Conservation (phyloP, 805 yeast genomes). For the Candida ponderosae region DNA sequence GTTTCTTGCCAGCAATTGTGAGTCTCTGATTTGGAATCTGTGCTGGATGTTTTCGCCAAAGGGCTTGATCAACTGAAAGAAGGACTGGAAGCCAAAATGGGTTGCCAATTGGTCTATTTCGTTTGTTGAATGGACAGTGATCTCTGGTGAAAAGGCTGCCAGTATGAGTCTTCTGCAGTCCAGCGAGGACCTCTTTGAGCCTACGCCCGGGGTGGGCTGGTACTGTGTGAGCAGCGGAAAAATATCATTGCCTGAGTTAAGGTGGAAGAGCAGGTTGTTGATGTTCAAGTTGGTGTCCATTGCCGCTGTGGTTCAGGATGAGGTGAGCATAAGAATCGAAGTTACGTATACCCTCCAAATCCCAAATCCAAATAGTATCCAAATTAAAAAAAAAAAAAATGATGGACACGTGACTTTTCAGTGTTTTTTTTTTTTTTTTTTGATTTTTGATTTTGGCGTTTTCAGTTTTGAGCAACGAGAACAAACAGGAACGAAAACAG, state of each 20-base stretch:
- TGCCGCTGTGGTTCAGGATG: no score
- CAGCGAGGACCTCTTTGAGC: slow-evolving; percentile 13
- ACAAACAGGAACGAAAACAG: no score
- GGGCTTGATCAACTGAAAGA: slow-evolving; percentile 42
- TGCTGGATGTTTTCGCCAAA: slow-evolving; percentile 48
- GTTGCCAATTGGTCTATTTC: slow-evolving; percentile 38
- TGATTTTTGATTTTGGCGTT: no score
- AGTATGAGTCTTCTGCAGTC: slow-evolving; percentile 19
- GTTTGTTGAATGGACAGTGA: slow-evolving; percentile 40
- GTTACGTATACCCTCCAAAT: no score
- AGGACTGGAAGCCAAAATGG: slow-evolving; percentile 30
- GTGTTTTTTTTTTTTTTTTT: no score
- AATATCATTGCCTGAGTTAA: slow-evolving; percentile 11
- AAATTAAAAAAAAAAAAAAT: no score
- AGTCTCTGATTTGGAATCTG: slow-evolving; percentile 40
- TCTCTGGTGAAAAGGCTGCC: slow-evolving; percentile 43
- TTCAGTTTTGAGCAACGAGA: no score
- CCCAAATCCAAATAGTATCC: no score
- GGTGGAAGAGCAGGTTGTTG: slow-evolving; percentile 6
- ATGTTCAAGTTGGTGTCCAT: slow-evolving; percentile 11
- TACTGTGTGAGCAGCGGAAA: slow-evolving; percentile 5
- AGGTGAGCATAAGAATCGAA: no score
- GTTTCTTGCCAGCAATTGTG: slow-evolving; percentile 39
- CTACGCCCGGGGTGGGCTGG: slow-evolving; percentile 1
- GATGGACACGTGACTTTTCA: no score